phyloP scores from a whole-genome alignment of 2,329 filamentous ascomycete species.

The Aspergillus pseudoterreus region DNA sequence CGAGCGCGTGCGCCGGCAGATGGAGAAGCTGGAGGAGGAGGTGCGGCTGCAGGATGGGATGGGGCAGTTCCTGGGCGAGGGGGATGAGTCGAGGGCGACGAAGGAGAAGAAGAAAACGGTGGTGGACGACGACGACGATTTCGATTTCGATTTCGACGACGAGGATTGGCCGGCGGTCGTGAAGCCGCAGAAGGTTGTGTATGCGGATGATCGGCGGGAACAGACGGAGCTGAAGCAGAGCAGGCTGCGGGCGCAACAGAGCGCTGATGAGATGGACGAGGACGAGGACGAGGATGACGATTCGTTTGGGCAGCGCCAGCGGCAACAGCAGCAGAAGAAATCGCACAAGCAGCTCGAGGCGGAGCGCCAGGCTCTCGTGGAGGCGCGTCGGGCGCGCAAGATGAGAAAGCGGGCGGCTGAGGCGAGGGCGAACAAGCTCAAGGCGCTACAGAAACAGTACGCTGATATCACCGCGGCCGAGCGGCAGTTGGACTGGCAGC shows the following conservation, averaged over 20 bases:
- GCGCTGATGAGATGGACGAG: slow-evolving; percentile 19
- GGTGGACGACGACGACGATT: slow-evolving; percentile 17
- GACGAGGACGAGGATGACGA: slow-evolving; percentile 23
- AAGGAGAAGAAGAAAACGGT: slow-evolving; percentile 19
- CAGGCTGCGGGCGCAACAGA: slow-evolving; percentile 15
- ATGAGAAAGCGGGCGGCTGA: slow-evolving; percentile 49
- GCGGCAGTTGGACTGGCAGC: slow-evolving; percentile 55
- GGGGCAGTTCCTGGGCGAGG: slow-evolving; percentile 26
- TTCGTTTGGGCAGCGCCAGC: slow-evolving; percentile 13
- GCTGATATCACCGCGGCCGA: slow-evolving; percentile 54
- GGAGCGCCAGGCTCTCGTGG: slow-evolving; percentile 36
- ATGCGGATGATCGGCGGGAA: slow-evolving; percentile 37
- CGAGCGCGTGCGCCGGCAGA: slow-evolving; percentile 53
- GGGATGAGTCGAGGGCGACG: slow-evolving; percentile 13
- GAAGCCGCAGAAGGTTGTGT: slow-evolving; percentile 34
- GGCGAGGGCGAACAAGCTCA: slow-evolving; percentile 47
- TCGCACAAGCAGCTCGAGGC: slow-evolving; percentile 44
- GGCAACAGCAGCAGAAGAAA: slow-evolving; percentile 27
- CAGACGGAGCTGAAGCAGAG: slow-evolving; percentile 27
- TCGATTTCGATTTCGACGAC: slow-evolving; percentile 21
- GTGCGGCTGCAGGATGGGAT: slow-evolving; percentile 39
- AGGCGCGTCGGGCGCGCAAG: slow-evolving; percentile 40
- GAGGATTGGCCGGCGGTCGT: slow-evolving; percentile 11
- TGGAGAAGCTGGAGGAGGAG: slow-evolving; percentile 48
- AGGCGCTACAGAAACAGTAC: slow-evolving; percentile 52